Evolutionary conservation across 2,329 filamentous ascomycete species (phyloP).

Genomic region (Hymenoscyphus albidus): DNA sequence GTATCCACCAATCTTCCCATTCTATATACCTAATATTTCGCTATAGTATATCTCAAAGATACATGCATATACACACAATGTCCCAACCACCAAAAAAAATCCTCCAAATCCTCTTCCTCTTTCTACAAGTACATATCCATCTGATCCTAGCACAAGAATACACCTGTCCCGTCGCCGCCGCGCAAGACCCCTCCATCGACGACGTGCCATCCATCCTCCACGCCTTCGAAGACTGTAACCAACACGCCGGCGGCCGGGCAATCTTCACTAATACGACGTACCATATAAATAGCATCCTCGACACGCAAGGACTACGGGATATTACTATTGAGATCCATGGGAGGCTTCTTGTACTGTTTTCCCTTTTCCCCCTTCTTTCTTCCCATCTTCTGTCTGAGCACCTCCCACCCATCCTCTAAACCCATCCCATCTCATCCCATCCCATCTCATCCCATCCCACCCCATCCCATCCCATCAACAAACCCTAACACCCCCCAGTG

Average conservation of each 20-base stretch:
- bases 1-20: no score
- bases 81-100: no score
- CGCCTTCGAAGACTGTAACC: constrained; percentile 41
- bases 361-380: not conserved
- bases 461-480: no score
- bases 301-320: constrained; percentile 41
- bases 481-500: constrained; percentile 30
- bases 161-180: not conserved
- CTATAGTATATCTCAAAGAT: no score
- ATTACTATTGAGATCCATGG: constrained; percentile 49
- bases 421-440: no score
- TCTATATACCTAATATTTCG: no score
- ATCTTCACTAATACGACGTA: constrained; percentile 43
- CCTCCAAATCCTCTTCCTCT: no score
- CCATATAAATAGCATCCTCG: constrained; percentile 43
- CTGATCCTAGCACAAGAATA: not conserved
- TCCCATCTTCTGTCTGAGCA: constrained; percentile 23
- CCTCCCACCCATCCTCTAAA: not conserved
- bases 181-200: constrained; percentile 24
- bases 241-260: constrained; percentile 36
- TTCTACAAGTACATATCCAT: no score
- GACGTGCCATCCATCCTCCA: constrained; percentile 41
- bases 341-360: constrained; percentile 39
- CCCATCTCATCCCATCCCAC: no score
- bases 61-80: no score